Evolutionary conservation across 257 asterid genomes (phyloP), one percentile per base, ranked within the genome.

Genomic region (Haberlea rhodopensis): DNA sequence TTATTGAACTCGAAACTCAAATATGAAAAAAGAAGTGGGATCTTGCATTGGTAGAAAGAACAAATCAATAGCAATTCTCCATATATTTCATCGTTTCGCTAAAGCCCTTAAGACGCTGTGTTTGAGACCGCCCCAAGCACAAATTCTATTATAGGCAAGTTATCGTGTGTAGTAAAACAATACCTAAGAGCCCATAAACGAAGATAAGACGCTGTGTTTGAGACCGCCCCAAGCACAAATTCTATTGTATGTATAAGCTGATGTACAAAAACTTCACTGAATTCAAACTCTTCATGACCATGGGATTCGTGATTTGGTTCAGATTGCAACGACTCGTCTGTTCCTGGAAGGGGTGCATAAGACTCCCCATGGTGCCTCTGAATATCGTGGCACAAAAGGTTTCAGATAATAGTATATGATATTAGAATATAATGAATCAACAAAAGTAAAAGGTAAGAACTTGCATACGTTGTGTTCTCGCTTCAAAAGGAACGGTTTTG

Each of bases 161-260:
- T 65, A 52, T 65, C 52, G 53, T 24, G 10, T 43, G 40, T 29
- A 53, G 67, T 16, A 16, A 61, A 65, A 45, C 51, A 62, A 65
- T 80, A 94, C 99, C 99, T 94, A 75, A 94, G 97, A 60, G 99
- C 99, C 99, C 99, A 94, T 71, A 94, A 76, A 72, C 97, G 99
- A 73, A 94, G 99, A 83, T 94, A 94, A 9, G 97, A 94, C 75
- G 99, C 99, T 20, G 99, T 90, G 77, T 94, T 90, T 58, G 99
- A 94, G 70, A 94, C 99, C 51, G 99, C 99, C 52, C 99, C 97
- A 67, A 94, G 97, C 72, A 94, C 99, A 85, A 94, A 94, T 75
- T 94, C 99, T 60, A 94, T 94, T 53, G 96, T 90, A 78, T 94
- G 99, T 37, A 94, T 94, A 65, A 94, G 96, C 78, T 94, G 99